phyloP scores from a whole-genome alignment of 108 stramenopile species.

The Fragilariopsis cylindrus region DNA sequence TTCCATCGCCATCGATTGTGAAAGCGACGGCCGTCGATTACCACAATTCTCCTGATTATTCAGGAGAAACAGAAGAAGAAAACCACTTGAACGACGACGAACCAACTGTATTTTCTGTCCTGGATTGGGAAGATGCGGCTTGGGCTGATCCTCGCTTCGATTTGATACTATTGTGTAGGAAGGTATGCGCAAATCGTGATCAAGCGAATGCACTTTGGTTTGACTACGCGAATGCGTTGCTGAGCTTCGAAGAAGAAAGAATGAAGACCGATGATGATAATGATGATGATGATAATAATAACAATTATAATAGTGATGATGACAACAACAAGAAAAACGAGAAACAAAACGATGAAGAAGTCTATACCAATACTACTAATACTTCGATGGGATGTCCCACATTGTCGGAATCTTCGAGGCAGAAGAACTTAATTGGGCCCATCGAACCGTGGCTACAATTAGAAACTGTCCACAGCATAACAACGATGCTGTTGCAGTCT shows the following conservation, averaged over 20 bases:
- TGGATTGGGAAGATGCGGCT: conserved; percentile 89
- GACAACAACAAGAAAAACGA: neutral
- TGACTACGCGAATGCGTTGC: conserved; percentile 38
- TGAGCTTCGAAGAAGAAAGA: neutral
- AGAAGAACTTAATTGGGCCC: conserved; percentile 39
- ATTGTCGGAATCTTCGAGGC: neutral
- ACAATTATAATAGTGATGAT: neutral
- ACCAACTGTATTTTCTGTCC: conserved; percentile 43
- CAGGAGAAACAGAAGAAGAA: neutral
- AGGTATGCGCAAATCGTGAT: conserved; percentile 71
- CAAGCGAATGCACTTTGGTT: conserved; percentile 73
- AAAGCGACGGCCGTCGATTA: neutral
- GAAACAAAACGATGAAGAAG: neutral
- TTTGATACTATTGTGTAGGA: conserved; percentile 71
- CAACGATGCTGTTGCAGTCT: conserved; percentile 62
- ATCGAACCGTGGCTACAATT: conserved; percentile 82
- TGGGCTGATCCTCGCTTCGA: conserved; percentile 85
- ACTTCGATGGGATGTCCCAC: no score
- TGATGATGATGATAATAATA: neutral
- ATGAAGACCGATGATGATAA: neutral
- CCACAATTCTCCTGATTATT: neutral
- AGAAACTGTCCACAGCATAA: conserved; percentile 73
- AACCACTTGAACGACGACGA: neutral
- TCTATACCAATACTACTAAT: no score
- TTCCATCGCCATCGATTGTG: neutral